A percentile compares a stretch with the other conserved stretches of the same genome.
phyloP scores from a whole-genome alignment of 306 rosid species.

The Rubus idaeus region DNA sequence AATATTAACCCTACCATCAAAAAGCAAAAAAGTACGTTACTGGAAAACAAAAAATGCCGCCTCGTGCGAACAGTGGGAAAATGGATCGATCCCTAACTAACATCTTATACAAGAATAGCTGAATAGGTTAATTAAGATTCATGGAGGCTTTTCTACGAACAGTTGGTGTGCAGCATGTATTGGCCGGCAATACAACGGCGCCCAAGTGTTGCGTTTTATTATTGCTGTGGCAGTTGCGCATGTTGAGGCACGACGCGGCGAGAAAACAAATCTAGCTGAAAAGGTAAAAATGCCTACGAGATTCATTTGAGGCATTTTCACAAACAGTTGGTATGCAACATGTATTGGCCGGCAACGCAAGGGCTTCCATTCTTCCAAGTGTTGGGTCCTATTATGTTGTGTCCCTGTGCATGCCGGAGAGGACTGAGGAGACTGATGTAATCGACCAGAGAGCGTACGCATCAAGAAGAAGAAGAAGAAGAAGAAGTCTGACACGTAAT shows the following conservation, averaged over 20 bases:
- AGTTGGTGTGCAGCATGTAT: not conserved
- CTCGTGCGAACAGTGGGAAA: not conserved
- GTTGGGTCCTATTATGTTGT: not conserved
- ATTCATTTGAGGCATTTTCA: not conserved
- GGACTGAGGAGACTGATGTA: not conserved
- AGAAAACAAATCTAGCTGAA: not conserved
- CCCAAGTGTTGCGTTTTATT: not conserved
- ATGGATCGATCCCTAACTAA: conserved; percentile 2
- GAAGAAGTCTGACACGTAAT: conserved; percentile 10
- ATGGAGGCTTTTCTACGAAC: too few species aligned
- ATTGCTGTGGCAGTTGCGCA: not conserved
- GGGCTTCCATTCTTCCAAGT: not conserved
- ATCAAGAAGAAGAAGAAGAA: conserved; percentile 14
- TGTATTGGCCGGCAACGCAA: not conserved
- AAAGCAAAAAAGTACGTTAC: not conserved
- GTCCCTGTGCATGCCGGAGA: not conserved
- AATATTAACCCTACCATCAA: not conserved
- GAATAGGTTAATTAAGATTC: not conserved
- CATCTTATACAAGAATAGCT: not conserved
- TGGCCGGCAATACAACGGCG: not conserved
- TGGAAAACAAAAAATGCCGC: not conserved
- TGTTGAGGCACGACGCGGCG: not conserved
- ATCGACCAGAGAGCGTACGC: not conserved
- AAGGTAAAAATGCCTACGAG: not conserved
- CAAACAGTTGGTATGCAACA: not conserved